Base-by-base conservation (phyloP, 257 asterid species). In the Jasminum sambac region DNA sequence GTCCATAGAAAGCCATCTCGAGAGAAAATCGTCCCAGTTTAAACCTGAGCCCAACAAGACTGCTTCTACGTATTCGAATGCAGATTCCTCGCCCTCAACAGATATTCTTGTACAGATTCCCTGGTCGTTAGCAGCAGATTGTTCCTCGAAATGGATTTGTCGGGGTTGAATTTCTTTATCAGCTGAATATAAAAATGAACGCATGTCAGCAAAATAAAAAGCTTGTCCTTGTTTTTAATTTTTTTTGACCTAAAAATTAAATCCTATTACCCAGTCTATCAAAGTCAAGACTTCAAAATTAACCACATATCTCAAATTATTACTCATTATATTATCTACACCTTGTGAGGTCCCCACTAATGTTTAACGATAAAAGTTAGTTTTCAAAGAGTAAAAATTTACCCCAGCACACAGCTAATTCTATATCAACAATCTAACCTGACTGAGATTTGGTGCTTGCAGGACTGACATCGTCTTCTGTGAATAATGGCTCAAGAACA, bases 11-110 rank as follows among this genome's bases (percentile, higher is more conserved):
- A 91, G 83, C 99, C 98, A 95, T 76, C 94, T 84, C 26, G 71
- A 12, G 11, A 84, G 84, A 78, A 84, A 92, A 19, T 95, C 99
- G 42, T 95, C 94, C 99, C 98, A 91, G 83, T 84, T 84, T 80
- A 95, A 77, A 38, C 92, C 99, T 5, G 99, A 95, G 63, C 98
- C 98, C n/a, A 95, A 86, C 69, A 95, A 74, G 62, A 95, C 97
- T 1, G 99, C 99, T 84, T 95, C 99, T 42, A 95, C 96, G n/a
- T 95, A 95, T 71, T 95, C 99, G 63, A 95, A 95, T n/a, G 95
- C 89, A 59, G 99, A 88, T 88, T 91, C 99, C 72, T 87, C 98
- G 61, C 85, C 92, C 76, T 91, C 95, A 0, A 84, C 74, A 14
- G 89, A 80, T 14, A 87, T 87, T 70, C 82, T 82, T 9, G 78